Evolutionary conservation across 805 yeast species (phyloP), one percentile per base, ranked within the genome.

Genomic region (Ogataea methanolica): DNA sequence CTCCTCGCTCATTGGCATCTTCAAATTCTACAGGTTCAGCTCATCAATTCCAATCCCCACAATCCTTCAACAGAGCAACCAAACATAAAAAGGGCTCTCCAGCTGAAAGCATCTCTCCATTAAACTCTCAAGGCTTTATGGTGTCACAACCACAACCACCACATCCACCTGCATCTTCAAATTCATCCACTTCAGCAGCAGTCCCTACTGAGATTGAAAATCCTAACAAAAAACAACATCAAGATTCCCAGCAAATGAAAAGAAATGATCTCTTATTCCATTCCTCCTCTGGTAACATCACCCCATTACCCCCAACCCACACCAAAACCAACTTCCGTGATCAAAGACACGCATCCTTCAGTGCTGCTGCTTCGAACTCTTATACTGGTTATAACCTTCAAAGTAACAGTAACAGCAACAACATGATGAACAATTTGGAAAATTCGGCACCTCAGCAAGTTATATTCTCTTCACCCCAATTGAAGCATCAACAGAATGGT

Each of bases 381-480:
- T 83, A 85, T 58, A 73, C 84, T 1, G 76, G 76, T n/a, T 58
- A 48, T 29, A 56, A 55, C 39, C 45, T 41, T 4, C 26, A 37
- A 15, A 47, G 42, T 5, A 42, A 44, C 19, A 46, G 48, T 31
- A 45, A 26, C 31, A 26, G 9, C 9, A 26, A 26, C 31, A 26
- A 26, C 31, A 26, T 26, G 31, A 26, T 48, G 21, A 46, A 51
- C 29, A 48, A 48, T n/a, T 23, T 48, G 11, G 56, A 51, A 26
- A 52, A 61, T 4, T 78, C 74, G 36, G 78, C 76, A 0, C 90
- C 91, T 1, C 76, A 75, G 39, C 89, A 85, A 57, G 90, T 85
- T 23, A 87, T 83, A 2, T 88, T 86, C 60, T 80, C 95, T 1
- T 85, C 95, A 1, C 96, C 96, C 3, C 96, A 88, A 62, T 19